These are phyloP conservation scores for Phytophthora foliorum DNA, from an alignment of 352 stramenopile genomes.

Conservation along the genomic window DNA sequence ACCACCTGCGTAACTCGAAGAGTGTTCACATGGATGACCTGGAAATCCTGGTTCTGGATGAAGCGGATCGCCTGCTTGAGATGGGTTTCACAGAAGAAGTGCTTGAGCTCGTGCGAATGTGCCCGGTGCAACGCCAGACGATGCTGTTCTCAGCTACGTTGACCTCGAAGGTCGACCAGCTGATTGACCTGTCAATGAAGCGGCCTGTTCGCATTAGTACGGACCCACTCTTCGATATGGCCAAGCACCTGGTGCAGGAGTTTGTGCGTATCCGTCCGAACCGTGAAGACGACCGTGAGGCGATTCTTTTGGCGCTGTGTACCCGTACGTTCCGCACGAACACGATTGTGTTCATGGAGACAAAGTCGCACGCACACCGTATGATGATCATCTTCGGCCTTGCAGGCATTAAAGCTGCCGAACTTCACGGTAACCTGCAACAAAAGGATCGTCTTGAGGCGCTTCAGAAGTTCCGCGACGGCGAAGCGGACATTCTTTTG, in stretches of 20 bases:
- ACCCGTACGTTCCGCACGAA: conserved; percentile 96
- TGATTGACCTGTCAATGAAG: conserved; percentile 98
- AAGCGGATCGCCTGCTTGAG: conserved; percentile 97
- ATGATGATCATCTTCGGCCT: conserved; percentile 98
- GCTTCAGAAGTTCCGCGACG: conserved; percentile 96
- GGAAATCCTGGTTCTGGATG: conserved; percentile 96
- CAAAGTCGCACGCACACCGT: conserved; percentile 96
- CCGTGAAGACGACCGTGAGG: conserved; percentile 94
- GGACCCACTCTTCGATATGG: conserved; percentile 96
- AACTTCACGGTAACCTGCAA: conserved; percentile 98
- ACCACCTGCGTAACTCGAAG: conserved; percentile 98
- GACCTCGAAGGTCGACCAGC: conserved; percentile 97
- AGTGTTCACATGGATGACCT: conserved; percentile 98
- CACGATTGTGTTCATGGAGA: conserved; percentile 99
- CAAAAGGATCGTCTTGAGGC: conserved; percentile 97
- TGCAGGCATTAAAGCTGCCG: conserved; percentile 96
- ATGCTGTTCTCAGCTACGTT: conserved; percentile 99
- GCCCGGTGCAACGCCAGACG: conserved; percentile 96
- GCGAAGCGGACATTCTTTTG: conserved; percentile 96
- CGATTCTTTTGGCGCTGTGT: conserved; percentile 96
- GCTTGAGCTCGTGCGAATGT: conserved; percentile 96
- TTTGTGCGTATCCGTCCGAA: conserved; percentile 96
- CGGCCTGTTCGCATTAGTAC: conserved; percentile 95
- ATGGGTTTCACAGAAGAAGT: conserved; percentile 99
- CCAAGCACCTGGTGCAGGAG: conserved; percentile 97